These are phyloP conservation scores for Solanum lycopersicoides DNA, from an alignment of 257 asterid genomes.

Conservation along the genomic window DNA sequence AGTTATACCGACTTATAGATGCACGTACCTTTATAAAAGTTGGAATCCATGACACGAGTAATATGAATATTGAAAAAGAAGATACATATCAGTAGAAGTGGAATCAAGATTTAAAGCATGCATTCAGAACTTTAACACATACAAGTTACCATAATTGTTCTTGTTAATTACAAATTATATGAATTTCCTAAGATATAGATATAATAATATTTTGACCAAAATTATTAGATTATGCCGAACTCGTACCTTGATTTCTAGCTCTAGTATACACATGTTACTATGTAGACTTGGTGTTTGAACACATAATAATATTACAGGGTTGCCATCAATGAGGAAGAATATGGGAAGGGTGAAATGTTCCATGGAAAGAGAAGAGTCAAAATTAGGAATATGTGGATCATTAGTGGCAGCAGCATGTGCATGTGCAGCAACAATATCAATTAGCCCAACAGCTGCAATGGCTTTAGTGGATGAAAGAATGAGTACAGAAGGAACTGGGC, in stretches of 20 bases:
- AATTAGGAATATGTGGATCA: conserved; percentile 52
- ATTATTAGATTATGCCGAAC: neutral
- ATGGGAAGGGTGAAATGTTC: conserved; percentile 66
- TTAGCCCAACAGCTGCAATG: conserved; percentile 67
- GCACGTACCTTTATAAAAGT: neutral
- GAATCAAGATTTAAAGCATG: neutral
- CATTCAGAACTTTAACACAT: rapidly evolving
- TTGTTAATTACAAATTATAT: neutral
- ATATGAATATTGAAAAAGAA: neutral
- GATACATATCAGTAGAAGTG: too few species aligned
- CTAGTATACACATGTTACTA: neutral
- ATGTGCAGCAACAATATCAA: conserved; percentile 27
- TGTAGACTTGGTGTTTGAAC: neutral
- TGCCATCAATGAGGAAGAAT: conserved; percentile 45
- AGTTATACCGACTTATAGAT: neutral
- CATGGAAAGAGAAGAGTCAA: conserved; percentile 34
- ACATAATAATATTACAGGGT: conserved; percentile 16
- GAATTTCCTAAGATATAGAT: neutral
- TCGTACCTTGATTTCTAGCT: neutral
- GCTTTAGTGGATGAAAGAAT: conserved; percentile 93
- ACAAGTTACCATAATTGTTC: neutral
- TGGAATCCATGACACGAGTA: neutral
- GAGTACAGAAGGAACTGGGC: conserved; percentile 96
- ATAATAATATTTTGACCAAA: too few species aligned
- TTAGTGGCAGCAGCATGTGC: conserved; percentile 25